phyloP scores from a whole-genome alignment of 352 stramenopile genomes.

The Salisapilia sapeloensis region DNA sequence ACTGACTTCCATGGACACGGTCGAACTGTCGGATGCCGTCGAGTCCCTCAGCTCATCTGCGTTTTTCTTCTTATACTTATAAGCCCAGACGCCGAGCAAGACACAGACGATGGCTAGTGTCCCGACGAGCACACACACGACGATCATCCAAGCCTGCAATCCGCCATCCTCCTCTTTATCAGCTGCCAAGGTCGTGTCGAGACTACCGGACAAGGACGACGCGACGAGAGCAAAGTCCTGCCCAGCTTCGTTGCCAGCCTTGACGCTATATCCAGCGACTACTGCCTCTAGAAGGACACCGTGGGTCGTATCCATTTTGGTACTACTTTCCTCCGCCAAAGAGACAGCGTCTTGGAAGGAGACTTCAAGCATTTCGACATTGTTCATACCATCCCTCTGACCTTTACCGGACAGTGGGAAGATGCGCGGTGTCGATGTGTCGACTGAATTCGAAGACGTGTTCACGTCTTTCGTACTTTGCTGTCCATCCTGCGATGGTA shows the following conservation, averaged over 20 bases:
- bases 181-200: constrained; percentile 8
- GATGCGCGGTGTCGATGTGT: constrained; percentile 18
- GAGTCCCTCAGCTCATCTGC: no score
- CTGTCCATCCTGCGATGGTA: constrained; percentile 11
- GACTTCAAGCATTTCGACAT: constrained; percentile 65
- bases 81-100: constrained; percentile 31
- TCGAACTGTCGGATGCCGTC: no score
- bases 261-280: constrained; percentile 44
- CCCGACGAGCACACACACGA: constrained; percentile 28
- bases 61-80: no score
- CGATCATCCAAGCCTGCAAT: constrained; percentile 71
- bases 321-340: constrained; percentile 8
- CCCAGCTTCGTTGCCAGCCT: constrained; percentile 21
- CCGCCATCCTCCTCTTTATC: constrained; percentile 13
- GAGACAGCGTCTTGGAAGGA: constrained; percentile 26
- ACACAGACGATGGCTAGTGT: constrained; percentile 30
- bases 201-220: constrained; percentile 34
- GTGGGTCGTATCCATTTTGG: constrained; percentile 10
- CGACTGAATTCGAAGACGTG: no score
- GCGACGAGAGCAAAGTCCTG: constrained; percentile 67
- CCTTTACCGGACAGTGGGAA: constrained; percentile 45
- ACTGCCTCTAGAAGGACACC: constrained; percentile 41
- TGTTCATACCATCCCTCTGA: constrained; percentile 45
- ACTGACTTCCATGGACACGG: no score
- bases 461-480: no score